Percentiles rank a stretch among this genome's conserved stretches.
Conservation (phyloP, 139 green algal species). For the Chlamydomonas schloesseri region DNA sequence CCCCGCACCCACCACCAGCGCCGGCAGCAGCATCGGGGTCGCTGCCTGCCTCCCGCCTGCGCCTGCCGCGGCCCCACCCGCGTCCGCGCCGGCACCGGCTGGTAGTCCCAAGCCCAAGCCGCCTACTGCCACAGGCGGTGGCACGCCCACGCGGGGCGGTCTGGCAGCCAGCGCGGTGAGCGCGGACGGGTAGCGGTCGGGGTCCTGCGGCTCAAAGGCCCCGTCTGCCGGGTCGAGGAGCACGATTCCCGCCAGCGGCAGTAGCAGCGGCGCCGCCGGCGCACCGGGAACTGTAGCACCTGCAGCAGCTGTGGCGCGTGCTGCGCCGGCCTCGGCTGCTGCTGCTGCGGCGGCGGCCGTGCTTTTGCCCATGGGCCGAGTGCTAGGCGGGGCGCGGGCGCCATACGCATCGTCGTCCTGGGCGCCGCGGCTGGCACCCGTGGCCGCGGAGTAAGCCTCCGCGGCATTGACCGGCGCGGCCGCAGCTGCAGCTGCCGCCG, state of each 20-base stretch:
- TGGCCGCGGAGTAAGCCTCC: neutral
- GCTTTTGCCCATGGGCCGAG: no score
- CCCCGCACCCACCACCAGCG: slow-evolving; percentile 16
- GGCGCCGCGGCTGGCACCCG: neutral
- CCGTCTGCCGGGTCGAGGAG: slow-evolving; percentile 35
- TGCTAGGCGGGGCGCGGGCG: no score
- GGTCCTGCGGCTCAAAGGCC: slow-evolving; percentile 25
- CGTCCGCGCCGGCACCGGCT: neutral
- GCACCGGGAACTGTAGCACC: neutral
- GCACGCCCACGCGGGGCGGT: no score
- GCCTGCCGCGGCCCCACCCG: neutral
- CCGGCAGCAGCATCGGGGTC: neutral
- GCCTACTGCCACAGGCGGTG: no score
- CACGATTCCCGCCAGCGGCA: neutral
- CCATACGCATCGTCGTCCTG: neutral
- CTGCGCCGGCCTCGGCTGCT: neutral
- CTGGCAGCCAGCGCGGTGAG: neutral
- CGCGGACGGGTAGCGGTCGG: neutral
- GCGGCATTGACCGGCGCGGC: neutral
- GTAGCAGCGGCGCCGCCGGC: neutral
- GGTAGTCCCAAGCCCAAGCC: neutral
- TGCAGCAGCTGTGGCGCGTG: neutral
- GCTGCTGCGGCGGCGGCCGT: no score
- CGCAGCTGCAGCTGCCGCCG: neutral
- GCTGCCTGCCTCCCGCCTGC: neutral